Evolutionary conservation across 305 asterid species (phyloP).

Genomic region (Fraxinus xanthoxyloides): DNA sequence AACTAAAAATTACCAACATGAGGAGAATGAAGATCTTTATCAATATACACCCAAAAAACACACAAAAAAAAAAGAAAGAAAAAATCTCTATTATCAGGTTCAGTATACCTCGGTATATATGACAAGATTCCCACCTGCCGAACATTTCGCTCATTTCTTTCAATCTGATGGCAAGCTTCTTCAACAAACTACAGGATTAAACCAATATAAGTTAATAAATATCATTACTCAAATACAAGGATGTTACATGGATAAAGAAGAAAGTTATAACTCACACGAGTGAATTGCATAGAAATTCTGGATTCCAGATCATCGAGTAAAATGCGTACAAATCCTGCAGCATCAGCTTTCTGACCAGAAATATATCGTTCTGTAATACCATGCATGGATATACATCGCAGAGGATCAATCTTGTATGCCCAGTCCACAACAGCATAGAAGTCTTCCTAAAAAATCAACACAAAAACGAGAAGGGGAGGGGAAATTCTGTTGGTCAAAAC

Average conservation of each 20-base stretch:
- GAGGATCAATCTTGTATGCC: slow-evolving; percentile 98
- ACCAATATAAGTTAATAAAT: slow-evolving; percentile 22
- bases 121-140: slow-evolving; percentile 89
- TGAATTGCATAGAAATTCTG: slow-evolving; percentile 76
- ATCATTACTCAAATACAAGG: slow-evolving; percentile 16
- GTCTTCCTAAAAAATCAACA: slow-evolving; percentile 66
- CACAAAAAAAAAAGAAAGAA: not conserved
- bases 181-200: slow-evolving; percentile 75
- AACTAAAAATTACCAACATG: slow-evolving; percentile 5
- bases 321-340: slow-evolving; percentile 98
- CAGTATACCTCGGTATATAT: slow-evolving; percentile 80
- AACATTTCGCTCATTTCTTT: slow-evolving; percentile 90
- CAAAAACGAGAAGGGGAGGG: slow-evolving; percentile 8
- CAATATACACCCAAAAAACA: not conserved
- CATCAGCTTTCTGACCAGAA: slow-evolving; percentile 98
- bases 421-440: slow-evolving; percentile 99
- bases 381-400: slow-evolving; percentile 99
- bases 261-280: slow-evolving; percentile 60
- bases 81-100: not conserved
- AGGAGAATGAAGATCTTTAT: not conserved
- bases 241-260: slow-evolving; percentile 7
- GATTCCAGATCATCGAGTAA: slow-evolving; percentile 95
- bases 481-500: slow-evolving; percentile 16
- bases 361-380: slow-evolving; percentile 95
- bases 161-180: slow-evolving; percentile 98